Evolutionary conservation across 768 basidiomycete genomes (phyloP).

Genomic region (Sutorius australiensis): DNA sequence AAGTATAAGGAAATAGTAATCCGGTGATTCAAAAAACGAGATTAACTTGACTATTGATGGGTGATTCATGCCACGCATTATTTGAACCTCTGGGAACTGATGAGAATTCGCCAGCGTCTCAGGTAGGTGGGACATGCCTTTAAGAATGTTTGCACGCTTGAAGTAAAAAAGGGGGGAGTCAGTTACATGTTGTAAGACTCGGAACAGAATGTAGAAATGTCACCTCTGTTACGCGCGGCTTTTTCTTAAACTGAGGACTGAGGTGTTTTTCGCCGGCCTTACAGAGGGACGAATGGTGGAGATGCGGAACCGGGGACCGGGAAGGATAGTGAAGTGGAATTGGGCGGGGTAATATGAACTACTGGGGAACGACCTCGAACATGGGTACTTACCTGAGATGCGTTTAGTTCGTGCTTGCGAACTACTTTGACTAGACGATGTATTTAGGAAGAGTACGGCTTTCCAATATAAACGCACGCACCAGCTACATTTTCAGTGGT

Average conservation of each 20-base stretch:
- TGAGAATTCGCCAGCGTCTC: slow-evolving; percentile 1
- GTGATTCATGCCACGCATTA: slow-evolving; percentile 94
- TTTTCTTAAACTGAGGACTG: slow-evolving; percentile 92
- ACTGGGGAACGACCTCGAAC: slow-evolving; percentile 19
- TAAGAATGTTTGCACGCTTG: slow-evolving; percentile 95
- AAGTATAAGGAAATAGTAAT: slow-evolving; percentile 92
- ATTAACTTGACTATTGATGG: slow-evolving; percentile 90
- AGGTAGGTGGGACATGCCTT: slow-evolving; percentile 47
- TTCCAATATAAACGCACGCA: slow-evolving; percentile 27
- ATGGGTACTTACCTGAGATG: slow-evolving; percentile 73
- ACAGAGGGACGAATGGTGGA: slow-evolving; percentile 27
- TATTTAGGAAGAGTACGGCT: slow-evolving; percentile 3
- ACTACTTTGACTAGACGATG: slow-evolving; percentile 78
- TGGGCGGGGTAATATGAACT: slow-evolving; percentile 24
- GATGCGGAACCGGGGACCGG: slow-evolving; percentile 14
- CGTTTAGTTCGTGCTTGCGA: slow-evolving; percentile 87
- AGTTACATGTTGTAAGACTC: slow-evolving; percentile 16
- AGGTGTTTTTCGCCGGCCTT: slow-evolving; percentile 92
- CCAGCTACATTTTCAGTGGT: slow-evolving; percentile 82
- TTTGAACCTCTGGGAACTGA: slow-evolving; percentile 80
- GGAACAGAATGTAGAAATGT: slow-evolving; percentile 21
- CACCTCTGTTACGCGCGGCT: slow-evolving; percentile 98
- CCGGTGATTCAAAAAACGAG: slow-evolving; percentile 87
- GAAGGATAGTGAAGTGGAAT: slow-evolving; percentile 16
- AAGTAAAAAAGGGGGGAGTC: slow-evolving; percentile 9